Evolutionary conservation across 768 basidiomycete genomes (phyloP), one percentile per base, ranked within the genome.

Genomic region (Antrodiella citrinella): DNA sequence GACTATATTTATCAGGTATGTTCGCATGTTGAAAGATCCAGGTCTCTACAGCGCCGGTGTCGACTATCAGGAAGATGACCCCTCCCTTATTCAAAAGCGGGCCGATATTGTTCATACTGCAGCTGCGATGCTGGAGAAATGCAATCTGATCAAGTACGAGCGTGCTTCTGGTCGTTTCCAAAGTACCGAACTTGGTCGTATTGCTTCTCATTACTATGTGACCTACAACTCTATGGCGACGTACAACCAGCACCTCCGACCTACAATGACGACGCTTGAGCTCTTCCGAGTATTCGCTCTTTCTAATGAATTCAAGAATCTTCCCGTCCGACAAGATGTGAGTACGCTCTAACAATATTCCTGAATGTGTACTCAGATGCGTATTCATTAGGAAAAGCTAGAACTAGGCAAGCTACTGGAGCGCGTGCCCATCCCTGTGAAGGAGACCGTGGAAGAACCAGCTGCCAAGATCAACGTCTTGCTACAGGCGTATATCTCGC

Each of bases 391-490:
- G 69, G 89, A 92, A 67, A 96, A 95, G 63, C 74, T 94, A 3
- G 94, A 98, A 60, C 75, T 96, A 13, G 78, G 82, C 3, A 94
- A 94, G 61, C 72, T 97, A 5, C 71, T 97, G 41, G 95, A 99
- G 62, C 79, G 92, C 1, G 95, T 98, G 0, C 95, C 95, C 1
- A 93, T 99, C 41, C 96, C 96, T 0, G 87, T 98, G 58, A 98
- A 98, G 68, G 96, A 99, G 67, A 76, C 82, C 46, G 91, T 95
- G 4, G 95, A 99, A 52, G 95, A 99, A 59, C 91, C 93, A 0
- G 87, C 92, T 0, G 89, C 96, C 5, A 99, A 99, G 70, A 92
- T 97, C 65, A 98, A 98, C 58, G 95, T 97, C 2, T 74, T 98
- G 0, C 72, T 99, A 1, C 95, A 99, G 62, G 84, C 94, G 0